A percentile compares a stretch with the other conserved stretches of the same genome.
Evolutionary conservation across 768 basidiomycete genomes (phyloP).

Genomic region (Kwoniella sp.): DNA sequence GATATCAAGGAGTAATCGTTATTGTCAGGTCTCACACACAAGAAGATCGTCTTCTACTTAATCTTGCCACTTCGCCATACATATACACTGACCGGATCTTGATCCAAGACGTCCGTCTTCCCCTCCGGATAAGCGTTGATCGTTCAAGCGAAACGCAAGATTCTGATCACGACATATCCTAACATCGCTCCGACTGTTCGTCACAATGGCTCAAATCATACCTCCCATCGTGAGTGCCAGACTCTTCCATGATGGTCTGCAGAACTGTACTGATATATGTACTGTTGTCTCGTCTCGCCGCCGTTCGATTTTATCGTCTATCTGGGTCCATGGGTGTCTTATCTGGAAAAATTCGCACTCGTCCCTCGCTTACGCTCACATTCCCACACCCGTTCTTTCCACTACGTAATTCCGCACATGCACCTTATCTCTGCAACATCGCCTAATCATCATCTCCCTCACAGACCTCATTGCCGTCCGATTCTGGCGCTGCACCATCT

Average conservation of each 20-base stretch:
- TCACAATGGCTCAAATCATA: conserved; percentile 55
- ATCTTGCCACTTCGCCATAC: neutral
- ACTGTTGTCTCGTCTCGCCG: neutral
- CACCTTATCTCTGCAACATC: too few species aligned
- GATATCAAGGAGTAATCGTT: neutral
- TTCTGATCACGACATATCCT: neutral
- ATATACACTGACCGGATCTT: too few species aligned
- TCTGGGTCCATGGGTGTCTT: too few species aligned
- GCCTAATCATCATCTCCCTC: neutral
- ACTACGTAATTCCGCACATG: neutral
- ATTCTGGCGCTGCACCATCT: conserved; percentile 54
- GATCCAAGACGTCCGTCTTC: too few species aligned
- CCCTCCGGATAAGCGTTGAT: neutral
- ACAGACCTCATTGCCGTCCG: conserved; percentile 54
- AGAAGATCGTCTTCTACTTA: neutral
- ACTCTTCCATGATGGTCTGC: neutral
- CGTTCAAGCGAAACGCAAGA: neutral
- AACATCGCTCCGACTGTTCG: neutral
- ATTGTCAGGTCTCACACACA: neutral
- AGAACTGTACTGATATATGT: neutral
- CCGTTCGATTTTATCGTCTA: neutral
- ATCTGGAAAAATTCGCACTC: too few species aligned
- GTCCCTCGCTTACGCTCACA: neutral
- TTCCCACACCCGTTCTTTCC: neutral
- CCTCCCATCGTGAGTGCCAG: conserved; percentile 49